phyloP scores from a whole-genome alignment of 495 filamentous ascomycete species.

The Penicillium samsonianum region DNA sequence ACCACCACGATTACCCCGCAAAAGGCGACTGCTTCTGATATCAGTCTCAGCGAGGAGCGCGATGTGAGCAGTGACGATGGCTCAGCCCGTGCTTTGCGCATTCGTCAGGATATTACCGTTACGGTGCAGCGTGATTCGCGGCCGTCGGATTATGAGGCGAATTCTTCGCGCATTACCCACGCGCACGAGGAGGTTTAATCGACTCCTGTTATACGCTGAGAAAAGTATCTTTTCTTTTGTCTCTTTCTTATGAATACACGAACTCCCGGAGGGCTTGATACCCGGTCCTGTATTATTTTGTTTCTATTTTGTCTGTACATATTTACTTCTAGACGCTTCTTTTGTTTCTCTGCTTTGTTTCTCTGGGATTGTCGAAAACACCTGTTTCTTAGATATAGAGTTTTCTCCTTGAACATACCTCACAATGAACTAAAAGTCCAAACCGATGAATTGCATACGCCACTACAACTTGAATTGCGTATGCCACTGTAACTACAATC shows the following conservation, averaged over 20 bases:
- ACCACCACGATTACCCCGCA: slow-evolving; percentile 31
- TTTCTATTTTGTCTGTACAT: slow-evolving; percentile 15
- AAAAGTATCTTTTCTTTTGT: not conserved
- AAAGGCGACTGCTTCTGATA: slow-evolving; percentile 35
- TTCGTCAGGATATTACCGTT: slow-evolving; percentile 50
- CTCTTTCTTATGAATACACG: slow-evolving; percentile 23
- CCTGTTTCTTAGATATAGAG: not conserved
- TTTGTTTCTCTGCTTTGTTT: not conserved
- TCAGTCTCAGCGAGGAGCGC: slow-evolving; percentile 37
- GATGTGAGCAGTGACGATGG: slow-evolving; percentile 43
- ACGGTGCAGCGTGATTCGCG: slow-evolving; percentile 42
- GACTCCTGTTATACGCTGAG: not conserved
- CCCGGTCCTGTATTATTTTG: slow-evolving; percentile 17
- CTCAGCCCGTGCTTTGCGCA: slow-evolving; percentile 44
- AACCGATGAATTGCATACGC: not conserved
- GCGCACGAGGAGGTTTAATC: slow-evolving; percentile 24
- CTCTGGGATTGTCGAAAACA: not conserved
- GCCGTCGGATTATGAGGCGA: slow-evolving; percentile 26
- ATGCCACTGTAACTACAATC: not conserved
- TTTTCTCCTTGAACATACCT: not conserved
- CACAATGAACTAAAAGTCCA: not conserved
- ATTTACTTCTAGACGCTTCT: slow-evolving; percentile 16
- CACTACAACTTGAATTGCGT: not conserved
- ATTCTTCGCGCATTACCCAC: slow-evolving; percentile 13
- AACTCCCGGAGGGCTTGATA: slow-evolving; percentile 25